These are phyloP conservation scores for Alternaria brassicae DNA, from an alignment of 2,329 filamentous ascomycete genomes.

Conservation along the genomic window DNA sequence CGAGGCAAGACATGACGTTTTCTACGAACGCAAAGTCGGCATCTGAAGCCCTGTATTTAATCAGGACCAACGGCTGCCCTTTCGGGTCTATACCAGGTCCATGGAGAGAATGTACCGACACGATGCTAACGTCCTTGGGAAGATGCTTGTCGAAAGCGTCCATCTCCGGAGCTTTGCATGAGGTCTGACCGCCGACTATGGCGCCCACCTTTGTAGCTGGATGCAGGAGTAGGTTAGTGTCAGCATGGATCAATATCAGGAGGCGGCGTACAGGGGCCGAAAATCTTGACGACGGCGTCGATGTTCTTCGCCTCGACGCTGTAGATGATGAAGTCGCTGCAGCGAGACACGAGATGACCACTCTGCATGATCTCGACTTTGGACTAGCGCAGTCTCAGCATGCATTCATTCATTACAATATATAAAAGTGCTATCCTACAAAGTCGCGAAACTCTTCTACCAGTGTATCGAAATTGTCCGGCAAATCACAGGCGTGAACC, in stretches of 20 bases:
- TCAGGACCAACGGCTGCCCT: slow-evolving; percentile 90
- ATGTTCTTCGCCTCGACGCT: slow-evolving; percentile 95
- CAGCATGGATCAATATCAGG: slow-evolving; percentile 7
- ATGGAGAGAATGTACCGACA: slow-evolving; percentile 96
- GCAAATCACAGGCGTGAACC: slow-evolving; percentile 91
- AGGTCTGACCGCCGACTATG: slow-evolving; percentile 96
- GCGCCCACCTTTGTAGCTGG: slow-evolving; percentile 92
- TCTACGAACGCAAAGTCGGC: slow-evolving; percentile 80
- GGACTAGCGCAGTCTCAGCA: slow-evolving; percentile 67
- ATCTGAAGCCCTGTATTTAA: slow-evolving; percentile 87
- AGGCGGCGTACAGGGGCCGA: slow-evolving; percentile 81
- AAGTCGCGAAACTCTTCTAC: slow-evolving; percentile 81
- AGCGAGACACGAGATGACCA: slow-evolving; percentile 93
- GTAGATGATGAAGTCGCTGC: slow-evolving; percentile 99
- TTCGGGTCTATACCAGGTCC: slow-evolving; percentile 87
- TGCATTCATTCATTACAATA: slow-evolving; percentile 44
- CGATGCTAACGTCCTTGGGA: slow-evolving; percentile 86
- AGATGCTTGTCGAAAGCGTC: slow-evolving; percentile 89
- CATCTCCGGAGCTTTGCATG: slow-evolving; percentile 97
- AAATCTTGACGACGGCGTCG: slow-evolving; percentile 83
- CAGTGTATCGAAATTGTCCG: slow-evolving; percentile 84
- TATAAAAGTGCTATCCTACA: slow-evolving; percentile 69
- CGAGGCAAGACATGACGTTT: slow-evolving; percentile 79
- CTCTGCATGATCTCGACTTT: slow-evolving; percentile 86
- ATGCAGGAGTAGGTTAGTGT: slow-evolving; percentile 14